Conservation (phyloP, 768 basidiomycete species). For the Trametes villosa region DNA sequence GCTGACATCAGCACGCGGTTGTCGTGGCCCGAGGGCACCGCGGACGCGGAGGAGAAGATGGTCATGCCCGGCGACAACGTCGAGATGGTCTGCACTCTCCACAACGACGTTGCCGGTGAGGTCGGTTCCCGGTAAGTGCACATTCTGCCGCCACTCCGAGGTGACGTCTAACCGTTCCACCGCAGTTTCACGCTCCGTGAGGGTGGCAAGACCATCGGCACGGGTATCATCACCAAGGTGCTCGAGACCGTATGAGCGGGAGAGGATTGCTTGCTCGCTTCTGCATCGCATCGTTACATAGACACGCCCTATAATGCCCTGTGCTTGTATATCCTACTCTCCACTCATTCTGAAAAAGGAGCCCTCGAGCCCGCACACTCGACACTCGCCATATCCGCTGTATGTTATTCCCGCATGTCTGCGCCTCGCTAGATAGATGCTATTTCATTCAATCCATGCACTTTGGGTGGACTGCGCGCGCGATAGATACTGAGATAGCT, state of each 20-base stretch:
- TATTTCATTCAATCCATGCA: constrained; percentile 17
- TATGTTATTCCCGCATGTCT: constrained; percentile 21
- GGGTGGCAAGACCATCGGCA: constrained; percentile 94
- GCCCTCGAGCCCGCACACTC: constrained; percentile 26
- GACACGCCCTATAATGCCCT: constrained; percentile 19
- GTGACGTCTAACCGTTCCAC: constrained; percentile 3
- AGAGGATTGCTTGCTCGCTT: constrained; percentile 16
- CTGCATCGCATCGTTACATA: constrained; percentile 22
- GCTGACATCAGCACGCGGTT: constrained; percentile 88
- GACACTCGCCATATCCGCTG: constrained; percentile 16
- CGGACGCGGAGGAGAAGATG: constrained; percentile 86
- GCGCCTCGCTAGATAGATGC: constrained; percentile 17
- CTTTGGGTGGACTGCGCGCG: constrained; percentile 7
- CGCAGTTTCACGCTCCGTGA: constrained; percentile 86
- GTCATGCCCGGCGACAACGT: constrained; percentile 99
- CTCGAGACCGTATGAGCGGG: constrained; percentile 46
- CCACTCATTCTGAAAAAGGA: constrained; percentile 30
- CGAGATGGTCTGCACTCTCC: constrained; percentile 84
- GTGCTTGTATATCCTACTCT: constrained; percentile 27
- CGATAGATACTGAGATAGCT: background rate
- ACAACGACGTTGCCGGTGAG: constrained; percentile 88
- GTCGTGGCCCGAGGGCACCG: constrained; percentile 84
- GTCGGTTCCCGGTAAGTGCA: constrained; percentile 69
- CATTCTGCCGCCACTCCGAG: no score
- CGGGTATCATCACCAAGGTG: constrained; percentile 91